phyloP scores from a whole-genome alignment of 768 basidiomycete species.

The Naganishia onofrii region DNA sequence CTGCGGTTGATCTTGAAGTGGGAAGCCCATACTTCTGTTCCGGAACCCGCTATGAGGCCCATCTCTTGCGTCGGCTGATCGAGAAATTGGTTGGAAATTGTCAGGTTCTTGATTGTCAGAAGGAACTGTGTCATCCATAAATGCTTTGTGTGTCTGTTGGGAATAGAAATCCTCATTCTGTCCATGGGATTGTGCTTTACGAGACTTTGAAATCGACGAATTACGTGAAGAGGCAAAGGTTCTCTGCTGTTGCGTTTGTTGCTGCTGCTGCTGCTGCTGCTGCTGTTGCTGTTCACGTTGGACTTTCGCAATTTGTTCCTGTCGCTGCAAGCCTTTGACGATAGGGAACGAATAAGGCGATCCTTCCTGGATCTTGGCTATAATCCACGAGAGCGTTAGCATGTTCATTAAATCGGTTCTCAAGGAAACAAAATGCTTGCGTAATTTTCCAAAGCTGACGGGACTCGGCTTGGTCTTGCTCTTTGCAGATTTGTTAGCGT shows the following conservation, averaged over 20 bases:
- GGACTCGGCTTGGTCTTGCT: constrained; percentile 10
- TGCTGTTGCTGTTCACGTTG: not conserved
- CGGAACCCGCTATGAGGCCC: not conserved
- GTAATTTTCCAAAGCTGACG: constrained; percentile 19
- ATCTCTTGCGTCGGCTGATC: not conserved
- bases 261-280: not conserved
- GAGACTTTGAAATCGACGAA: not conserved
- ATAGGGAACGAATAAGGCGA: not conserved
- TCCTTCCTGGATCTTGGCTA: constrained; percentile 14
- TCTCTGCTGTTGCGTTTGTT: not conserved
- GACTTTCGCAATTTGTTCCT: constrained; percentile 18
- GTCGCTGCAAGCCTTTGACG: not conserved
- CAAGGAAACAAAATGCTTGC: not conserved
- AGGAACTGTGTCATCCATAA: not conserved
- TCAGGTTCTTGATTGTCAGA: not conserved
- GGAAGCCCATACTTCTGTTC: not conserved
- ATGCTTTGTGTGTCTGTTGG: not conserved
- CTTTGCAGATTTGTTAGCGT: not conserved
- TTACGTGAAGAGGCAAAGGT: not conserved
- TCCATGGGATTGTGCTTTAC: not conserved
- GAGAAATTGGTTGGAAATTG: not conserved
- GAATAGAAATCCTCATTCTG: not conserved
- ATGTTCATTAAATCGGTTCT: too few species aligned
- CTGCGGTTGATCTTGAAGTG: not conserved
- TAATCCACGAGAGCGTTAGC: not conserved